A percentile compares a stretch with the other conserved stretches of the same genome.
Conservation (phyloP, 345 rosid genomes). For the Nephelium lappaceum region DNA sequence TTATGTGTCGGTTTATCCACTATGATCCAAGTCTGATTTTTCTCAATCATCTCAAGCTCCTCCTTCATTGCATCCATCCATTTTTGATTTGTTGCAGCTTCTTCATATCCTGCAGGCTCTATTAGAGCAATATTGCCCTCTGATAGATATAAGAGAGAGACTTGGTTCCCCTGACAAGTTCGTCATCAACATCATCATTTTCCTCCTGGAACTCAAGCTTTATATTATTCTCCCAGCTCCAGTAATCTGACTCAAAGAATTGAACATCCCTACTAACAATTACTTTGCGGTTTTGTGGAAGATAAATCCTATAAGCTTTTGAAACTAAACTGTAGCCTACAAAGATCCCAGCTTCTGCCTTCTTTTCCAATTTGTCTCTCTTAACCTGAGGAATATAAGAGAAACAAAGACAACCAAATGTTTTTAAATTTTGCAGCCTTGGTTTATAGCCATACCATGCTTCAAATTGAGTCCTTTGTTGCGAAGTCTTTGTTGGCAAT, state of each 20-base stretch:
- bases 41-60: slow-evolving; percentile 9
- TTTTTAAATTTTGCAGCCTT: not conserved
- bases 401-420: no score
- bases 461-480: slow-evolving; percentile 17
- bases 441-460: slow-evolving; percentile 22
- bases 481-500: slow-evolving; percentile 10
- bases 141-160: not conserved
- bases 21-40: slow-evolving; percentile 4
- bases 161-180: slow-evolving; percentile 17
- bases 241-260: not conserved
- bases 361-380: no score
- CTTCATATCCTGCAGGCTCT: not conserved
- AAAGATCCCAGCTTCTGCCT: no score
- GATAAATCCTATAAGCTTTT: slow-evolving; percentile 27
- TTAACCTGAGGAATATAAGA: no score
- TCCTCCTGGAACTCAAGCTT: not conserved
- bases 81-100: not conserved
- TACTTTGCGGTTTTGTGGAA: not conserved
- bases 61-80: slow-evolving; percentile 12
- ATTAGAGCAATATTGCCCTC: not conserved
- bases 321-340: not conserved
- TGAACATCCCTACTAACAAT: slow-evolving; percentile 9
- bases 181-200: not conserved
- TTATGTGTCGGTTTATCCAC: not conserved
- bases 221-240: not conserved